Base-by-base conservation (phyloP, 164 flowering plant species). In the Vitis rotundifolia region DNA sequence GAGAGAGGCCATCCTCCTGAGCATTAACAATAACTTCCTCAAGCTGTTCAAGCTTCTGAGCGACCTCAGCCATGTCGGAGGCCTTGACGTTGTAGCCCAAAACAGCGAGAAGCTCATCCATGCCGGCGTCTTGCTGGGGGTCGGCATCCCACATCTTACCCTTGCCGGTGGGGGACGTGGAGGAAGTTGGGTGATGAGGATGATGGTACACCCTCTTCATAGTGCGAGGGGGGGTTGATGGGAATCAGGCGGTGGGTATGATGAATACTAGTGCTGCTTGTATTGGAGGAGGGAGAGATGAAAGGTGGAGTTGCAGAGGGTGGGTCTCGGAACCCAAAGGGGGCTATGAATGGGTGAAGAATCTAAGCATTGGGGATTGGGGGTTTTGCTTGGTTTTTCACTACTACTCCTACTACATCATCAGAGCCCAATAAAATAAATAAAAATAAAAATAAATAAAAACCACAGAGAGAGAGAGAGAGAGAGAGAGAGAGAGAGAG, bases 31-130 rank as follows among this genome's bases (percentile, higher is more conserved):
- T 84, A 8, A 76, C 86, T 76, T 81, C 81, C 68, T 91, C 97
- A 0, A 93, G 78, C 80, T 88, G 92, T 71, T 91, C 91, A 4
- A 93, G 84, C 75, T 88, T 91, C 60, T 80, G 91, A 11, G 96
- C 98, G 1, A 93, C 96, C 9, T 89, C 89, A 0, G 84, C 89
- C 98, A 93, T 91, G 62, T 87, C 93, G 5, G 97, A 84, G 0
- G 87, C 67, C 72, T 76, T 80, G 4, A 93, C 92, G 63, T 88
- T 86, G 87, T 91, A 93, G 0, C 98, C 98, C 66, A 91, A 65
- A 15, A 79, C 90, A 1, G 89, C 97, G 3, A 93, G 69, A 0
- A 90, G 82, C 81, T 91, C 97, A 62, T 93, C 98, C 61, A 85
- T 75, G 1, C 89, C 91, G 6, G 77, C 88, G 26, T 81, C 89